Percentiles rank a stretch among this genome's conserved stretches.
These are phyloP conservation scores for Dispira parvispora DNA, from an alignment of 192 early-diverging fungal genomes.

Conservation along the genomic window DNA sequence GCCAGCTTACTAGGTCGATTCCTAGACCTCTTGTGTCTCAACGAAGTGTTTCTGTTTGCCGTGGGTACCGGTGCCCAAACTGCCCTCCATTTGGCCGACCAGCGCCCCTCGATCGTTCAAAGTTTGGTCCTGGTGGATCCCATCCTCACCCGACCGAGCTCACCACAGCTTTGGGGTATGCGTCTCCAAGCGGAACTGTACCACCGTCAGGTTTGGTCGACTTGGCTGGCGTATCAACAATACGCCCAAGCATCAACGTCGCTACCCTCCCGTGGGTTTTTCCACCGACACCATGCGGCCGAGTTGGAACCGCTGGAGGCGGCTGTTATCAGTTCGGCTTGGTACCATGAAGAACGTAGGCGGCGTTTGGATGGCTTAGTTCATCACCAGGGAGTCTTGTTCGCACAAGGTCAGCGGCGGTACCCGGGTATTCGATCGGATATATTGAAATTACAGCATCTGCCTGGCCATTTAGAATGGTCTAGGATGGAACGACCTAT, in stretches of 20 bases:
- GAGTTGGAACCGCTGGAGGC: too few relatives aligned
- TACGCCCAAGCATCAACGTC: background rate
- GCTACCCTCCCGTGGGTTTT: background rate
- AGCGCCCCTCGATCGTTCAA: background rate
- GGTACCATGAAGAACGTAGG: background rate
- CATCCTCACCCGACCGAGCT: background rate
- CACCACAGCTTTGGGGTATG: background rate
- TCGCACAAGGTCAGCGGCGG: background rate
- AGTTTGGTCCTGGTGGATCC: background rate
- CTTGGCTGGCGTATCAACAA: background rate
- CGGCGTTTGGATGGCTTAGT: background rate
- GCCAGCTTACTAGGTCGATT: background rate
- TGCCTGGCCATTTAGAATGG: too few relatives aligned
- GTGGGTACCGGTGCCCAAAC: background rate
- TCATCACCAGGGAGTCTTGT: background rate
- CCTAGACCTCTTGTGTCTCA: background rate
- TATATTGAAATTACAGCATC: background rate
- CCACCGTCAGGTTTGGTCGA: background rate
- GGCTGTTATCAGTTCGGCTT: background rate
- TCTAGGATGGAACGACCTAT: too few relatives aligned
- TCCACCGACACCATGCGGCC: background rate
- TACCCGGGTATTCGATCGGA: slow-evolving; percentile 2
- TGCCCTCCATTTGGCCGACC: background rate
- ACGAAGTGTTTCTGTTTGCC: background rate
- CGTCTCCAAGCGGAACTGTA: background rate